These are phyloP conservation scores for Globisporangium rhizosaccharum DNA, from an alignment of 352 stramenopile genomes.

Conservation along the genomic window DNA sequence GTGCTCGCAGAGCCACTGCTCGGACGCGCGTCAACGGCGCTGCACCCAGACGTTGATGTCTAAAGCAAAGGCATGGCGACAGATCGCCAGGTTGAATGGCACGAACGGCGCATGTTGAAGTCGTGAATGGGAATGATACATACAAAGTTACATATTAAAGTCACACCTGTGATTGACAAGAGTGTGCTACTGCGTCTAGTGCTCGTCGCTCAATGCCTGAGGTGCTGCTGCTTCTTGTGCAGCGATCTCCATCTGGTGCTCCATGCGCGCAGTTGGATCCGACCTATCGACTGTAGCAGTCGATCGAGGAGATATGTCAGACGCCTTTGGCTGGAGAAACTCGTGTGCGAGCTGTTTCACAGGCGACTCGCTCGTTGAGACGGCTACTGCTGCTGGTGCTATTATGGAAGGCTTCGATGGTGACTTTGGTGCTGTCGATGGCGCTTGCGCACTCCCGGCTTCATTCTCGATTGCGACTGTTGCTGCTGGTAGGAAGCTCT, in stretches of 20 bases:
- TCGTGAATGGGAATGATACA: too few species aligned
- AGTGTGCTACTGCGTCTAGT: too few species aligned
- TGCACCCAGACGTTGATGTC: constrained; percentile 22
- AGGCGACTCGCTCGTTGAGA: background rate
- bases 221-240: background rate
- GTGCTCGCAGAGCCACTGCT: constrained; percentile 50
- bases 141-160: too few species aligned
- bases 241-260: constrained; percentile 9
- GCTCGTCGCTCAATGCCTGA: background rate
- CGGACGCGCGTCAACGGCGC: constrained; percentile 8
- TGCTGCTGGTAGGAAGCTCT: background rate
- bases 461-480: background rate
- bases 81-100: too few species aligned
- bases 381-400: background rate
- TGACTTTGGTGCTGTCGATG: background rate
- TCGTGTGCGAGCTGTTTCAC: constrained; percentile 7
- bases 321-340: background rate
- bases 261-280: constrained; percentile 6
- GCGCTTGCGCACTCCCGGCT: background rate
- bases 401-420: too few species aligned
- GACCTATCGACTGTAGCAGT: background rate
- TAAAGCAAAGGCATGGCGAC: background rate
- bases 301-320: background rate
- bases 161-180: too few species aligned
- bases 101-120: too few species aligned